These are phyloP conservation scores for Capronia americana DNA, from an alignment of 2,329 filamentous ascomycete species.

Conservation along the genomic window DNA sequence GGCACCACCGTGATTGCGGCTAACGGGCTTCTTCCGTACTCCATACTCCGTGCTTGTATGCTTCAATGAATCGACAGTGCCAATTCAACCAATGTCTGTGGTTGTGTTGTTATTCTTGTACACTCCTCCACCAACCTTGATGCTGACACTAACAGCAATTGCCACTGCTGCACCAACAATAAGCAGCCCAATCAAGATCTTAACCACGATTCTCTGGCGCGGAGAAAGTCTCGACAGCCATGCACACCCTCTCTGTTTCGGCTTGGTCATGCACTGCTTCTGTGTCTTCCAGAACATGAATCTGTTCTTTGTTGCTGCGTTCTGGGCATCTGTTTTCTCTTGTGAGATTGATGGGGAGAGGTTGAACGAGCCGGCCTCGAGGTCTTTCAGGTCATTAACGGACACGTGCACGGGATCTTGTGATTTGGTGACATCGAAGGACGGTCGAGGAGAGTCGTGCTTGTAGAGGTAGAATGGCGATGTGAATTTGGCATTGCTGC, in stretches of 20 bases:
- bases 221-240: conserved; percentile 46
- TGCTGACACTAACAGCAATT: conserved; percentile 54
- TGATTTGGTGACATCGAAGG: conserved; percentile 40
- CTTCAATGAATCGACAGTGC: not conserved
- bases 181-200: conserved; percentile 50
- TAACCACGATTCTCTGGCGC: conserved; percentile 48
- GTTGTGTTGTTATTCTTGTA: conserved; percentile 49
- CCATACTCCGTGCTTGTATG: conserved; percentile 2
- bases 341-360: conserved; percentile 35
- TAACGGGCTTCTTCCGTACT: not conserved
- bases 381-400: conserved; percentile 39
- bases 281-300: conserved; percentile 35
- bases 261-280: conserved; percentile 43
- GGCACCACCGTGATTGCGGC: not conserved
- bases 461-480: conserved; percentile 55
- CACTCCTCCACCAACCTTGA: conserved; percentile 52
- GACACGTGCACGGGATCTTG: conserved; percentile 28
- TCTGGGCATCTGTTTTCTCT: conserved; percentile 37
- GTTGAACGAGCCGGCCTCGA: conserved; percentile 43
- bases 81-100: conserved; percentile 39
- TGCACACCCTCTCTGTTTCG: conserved; percentile 45
- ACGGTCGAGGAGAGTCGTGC: conserved; percentile 46
- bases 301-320: conserved; percentile 3
- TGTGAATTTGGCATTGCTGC: conserved; percentile 48
- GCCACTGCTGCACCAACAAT: conserved; percentile 53